Percentiles rank a stretch among this genome's conserved stretches.
Conservation (phyloP, 441 rosid species). For the Gossypium schwendimanii region DNA sequence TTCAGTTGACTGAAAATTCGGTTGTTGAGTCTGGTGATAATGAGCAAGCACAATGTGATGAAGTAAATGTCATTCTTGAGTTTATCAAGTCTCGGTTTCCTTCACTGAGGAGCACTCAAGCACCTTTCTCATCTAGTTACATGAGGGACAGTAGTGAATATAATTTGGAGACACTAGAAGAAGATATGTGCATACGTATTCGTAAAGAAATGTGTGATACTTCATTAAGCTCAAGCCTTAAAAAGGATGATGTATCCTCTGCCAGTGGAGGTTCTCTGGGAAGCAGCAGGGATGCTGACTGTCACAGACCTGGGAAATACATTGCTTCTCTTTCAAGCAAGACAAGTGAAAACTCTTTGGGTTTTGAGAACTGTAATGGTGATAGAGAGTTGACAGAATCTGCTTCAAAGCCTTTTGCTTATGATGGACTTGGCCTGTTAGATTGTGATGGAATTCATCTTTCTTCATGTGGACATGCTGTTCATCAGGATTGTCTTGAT, state of each 20-base stretch:
- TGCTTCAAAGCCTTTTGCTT: slow-evolving; percentile 26
- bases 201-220: slow-evolving; percentile 31
- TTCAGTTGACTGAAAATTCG: slow-evolving; percentile 41
- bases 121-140: slow-evolving; percentile 34
- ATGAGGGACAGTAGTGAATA: slow-evolving; percentile 31
- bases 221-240: slow-evolving; percentile 20
- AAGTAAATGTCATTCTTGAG: slow-evolving; percentile 48
- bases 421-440: slow-evolving; percentile 66
- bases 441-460: slow-evolving; percentile 87
- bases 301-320: slow-evolving; percentile 45
- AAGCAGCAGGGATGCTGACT: slow-evolving; percentile 32
- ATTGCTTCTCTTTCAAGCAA: slow-evolving; percentile 42
- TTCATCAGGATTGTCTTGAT: slow-evolving; percentile 87
- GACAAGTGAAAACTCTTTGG: slow-evolving; percentile 31
- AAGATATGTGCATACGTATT: slow-evolving; percentile 45
- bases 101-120: slow-evolving; percentile 37
- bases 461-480: slow-evolving; percentile 96
- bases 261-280: slow-evolving; percentile 28
- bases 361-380: slow-evolving; percentile 34
- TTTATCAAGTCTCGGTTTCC: slow-evolving; percentile 50
- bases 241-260: slow-evolving; percentile 24
- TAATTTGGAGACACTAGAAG: slow-evolving; percentile 55
- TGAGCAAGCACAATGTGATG: slow-evolving; percentile 38
- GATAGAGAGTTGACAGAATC: slow-evolving; percentile 28
- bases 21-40: slow-evolving; percentile 36